A percentile compares a stretch with the other conserved stretches of the same genome.
phyloP scores from a whole-genome alignment of 345 rosid genomes.

The Microcos paniculata region DNA sequence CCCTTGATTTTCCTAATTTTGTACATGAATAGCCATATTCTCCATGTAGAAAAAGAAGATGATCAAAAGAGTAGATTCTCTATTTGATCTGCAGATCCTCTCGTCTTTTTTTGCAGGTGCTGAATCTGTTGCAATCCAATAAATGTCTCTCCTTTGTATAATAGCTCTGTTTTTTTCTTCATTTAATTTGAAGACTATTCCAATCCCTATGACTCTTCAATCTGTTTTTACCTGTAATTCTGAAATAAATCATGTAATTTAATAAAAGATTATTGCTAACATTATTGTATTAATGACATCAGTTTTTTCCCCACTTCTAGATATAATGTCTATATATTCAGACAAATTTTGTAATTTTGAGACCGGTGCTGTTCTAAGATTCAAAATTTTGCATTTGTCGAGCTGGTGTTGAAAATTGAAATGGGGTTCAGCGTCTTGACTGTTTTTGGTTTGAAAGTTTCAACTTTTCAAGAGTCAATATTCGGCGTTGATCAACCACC shows the following conservation, averaged over 20 bases:
- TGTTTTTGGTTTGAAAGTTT: background rate
- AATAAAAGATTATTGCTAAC: background rate
- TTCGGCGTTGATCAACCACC: no score
- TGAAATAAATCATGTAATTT: background rate
- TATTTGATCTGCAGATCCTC: background rate
- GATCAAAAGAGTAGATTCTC: background rate
- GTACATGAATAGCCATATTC: slow-evolving; percentile 55
- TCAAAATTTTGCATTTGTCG: background rate
- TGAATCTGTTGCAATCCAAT: background rate
- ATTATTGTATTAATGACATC: no score
- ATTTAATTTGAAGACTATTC: background rate
- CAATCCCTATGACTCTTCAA: background rate
- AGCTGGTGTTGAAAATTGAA: background rate
- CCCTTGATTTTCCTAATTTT: background rate
- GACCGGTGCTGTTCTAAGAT: background rate
- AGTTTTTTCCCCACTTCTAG: background rate
- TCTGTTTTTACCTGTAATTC: background rate
- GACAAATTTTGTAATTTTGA: background rate
- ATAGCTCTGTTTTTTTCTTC: background rate
- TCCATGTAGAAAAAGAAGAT: slow-evolving; percentile 13
- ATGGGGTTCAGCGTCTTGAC: background rate
- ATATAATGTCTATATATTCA: background rate
- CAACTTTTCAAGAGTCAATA: no score
- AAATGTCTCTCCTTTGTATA: background rate
- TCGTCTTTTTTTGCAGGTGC: background rate